Evolutionary conservation across 768 basidiomycete species (phyloP), one percentile per base, ranked within the genome.

Genomic region (Mrakia blollopis): DNA sequence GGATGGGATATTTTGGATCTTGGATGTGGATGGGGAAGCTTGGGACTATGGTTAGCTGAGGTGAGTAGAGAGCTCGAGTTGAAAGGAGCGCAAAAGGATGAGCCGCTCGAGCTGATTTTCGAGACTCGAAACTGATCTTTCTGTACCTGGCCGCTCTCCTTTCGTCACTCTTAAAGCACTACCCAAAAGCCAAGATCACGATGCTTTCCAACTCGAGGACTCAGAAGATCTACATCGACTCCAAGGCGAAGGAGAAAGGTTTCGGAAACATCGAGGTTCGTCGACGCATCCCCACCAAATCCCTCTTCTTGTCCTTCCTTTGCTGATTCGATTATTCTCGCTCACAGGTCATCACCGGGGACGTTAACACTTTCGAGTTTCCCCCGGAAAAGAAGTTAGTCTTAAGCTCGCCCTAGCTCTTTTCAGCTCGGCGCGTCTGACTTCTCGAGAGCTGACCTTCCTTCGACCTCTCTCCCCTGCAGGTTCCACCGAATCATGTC

Each of bases 11-110:
- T 91, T 37, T 81, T 91, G 57, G 91, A 91, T 81, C 84, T 91
- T 9, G 90, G 90, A 6, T 91, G 91, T 82, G 90, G 90, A 3
- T 91, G 89, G 90, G 90, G 91, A n/a, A 89, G 89, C 81, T 83
- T 91, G 63, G 88, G 89, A 0, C 81, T 91, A 21, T 90, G 87
- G 80, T 85, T 91, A 8, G 89, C 90, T 0, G 83, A 88, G 85
- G 89, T 89, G 52, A 70, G 84, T 81, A 9, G 30, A 14, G 32
- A 5, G 30, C 6, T 14, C 25, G 18, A 30, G 23, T 57, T 44
- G n/a, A 32, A 10, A 18, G 52, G 75, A 57, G 32, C 16, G 28
- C 54, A 16, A 52, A 52, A 39, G 47, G 39, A 71, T 23, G 47
- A 10, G 16, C 14, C 35, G 41, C 72, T 39, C 57, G 30, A 52